Evolutionary conservation across 495 filamentous ascomycete species (phyloP).

Genomic region (Aspergillus bertholletiae): DNA sequence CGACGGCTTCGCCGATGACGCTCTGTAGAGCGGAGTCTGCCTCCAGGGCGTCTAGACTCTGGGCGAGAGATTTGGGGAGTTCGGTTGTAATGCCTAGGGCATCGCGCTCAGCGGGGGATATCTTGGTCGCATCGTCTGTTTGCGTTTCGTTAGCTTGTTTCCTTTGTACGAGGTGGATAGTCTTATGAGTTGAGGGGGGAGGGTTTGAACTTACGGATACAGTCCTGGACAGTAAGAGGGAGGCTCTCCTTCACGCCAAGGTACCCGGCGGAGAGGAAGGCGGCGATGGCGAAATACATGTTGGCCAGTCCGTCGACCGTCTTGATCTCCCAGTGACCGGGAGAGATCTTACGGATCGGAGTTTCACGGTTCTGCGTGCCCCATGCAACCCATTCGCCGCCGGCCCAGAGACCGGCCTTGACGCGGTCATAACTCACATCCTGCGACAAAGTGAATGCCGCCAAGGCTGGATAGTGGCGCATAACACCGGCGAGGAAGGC

Average conservation of each 20-base stretch:
- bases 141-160: background rate
- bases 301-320: conserved; percentile 40
- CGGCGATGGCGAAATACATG: conserved; percentile 48
- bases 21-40: conserved; percentile 19
- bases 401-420: conserved; percentile 52
- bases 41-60: conserved; percentile 25
- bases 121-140: conserved; percentile 33
- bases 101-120: conserved; percentile 19
- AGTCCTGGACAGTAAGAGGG: conserved; percentile 53
- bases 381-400: conserved; percentile 43
- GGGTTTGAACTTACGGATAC: conserved; percentile 38
- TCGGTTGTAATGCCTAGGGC: conserved; percentile 37
- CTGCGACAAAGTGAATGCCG: conserved; percentile 35
- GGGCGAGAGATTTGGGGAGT: conserved; percentile 32
- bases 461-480: conserved; percentile 26
- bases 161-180: background rate
- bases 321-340: conserved; percentile 41
- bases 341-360: conserved; percentile 37
- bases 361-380: conserved; percentile 44
- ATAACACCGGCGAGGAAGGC: conserved; percentile 39
- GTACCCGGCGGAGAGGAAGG: conserved; percentile 62
- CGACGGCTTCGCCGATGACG: conserved; percentile 48
- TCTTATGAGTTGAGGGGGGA: background rate
- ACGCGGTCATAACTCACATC: conserved; percentile 43
- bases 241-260: conserved; percentile 50